These are phyloP conservation scores for Gymnopilus dilepis DNA, from an alignment of 768 basidiomycete genomes.

Conservation along the genomic window DNA sequence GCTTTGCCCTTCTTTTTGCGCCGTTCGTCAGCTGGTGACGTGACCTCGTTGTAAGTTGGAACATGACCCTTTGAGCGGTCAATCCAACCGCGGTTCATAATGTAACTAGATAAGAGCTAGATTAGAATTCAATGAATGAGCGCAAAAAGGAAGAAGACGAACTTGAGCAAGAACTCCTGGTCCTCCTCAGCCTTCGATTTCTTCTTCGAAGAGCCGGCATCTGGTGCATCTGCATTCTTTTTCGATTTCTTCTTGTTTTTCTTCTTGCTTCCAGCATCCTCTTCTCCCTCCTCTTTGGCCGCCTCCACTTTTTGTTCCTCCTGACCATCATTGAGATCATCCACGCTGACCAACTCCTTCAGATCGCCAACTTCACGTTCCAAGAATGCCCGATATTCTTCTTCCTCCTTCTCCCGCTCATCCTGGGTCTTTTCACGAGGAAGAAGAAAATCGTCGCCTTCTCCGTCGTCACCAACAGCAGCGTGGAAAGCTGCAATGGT, in stretches of 20 bases:
- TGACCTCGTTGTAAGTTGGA: constrained; percentile 87
- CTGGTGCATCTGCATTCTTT: constrained; percentile 23
- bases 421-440: constrained; percentile 80
- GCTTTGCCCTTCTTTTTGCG: constrained; percentile 34
- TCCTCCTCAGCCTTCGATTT: constrained; percentile 64
- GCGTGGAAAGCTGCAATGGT: constrained; percentile 84
- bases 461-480: constrained; percentile 44
- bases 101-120: constrained; percentile 65
- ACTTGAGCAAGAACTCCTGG: constrained; percentile 93
- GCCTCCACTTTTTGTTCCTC: constrained; percentile 28
- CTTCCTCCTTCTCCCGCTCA: constrained; percentile 78
- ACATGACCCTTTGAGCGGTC: constrained; percentile 75
- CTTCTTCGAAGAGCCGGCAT: not conserved
- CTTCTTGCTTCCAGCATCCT: constrained; percentile 41
- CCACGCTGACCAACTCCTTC: constrained; percentile 66
- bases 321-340: constrained; percentile 36
- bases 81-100: constrained; percentile 97
- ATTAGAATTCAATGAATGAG: constrained; percentile 1
- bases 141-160: constrained; percentile 32
- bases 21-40: constrained; percentile 39
- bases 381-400: constrained; percentile 84
- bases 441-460: constrained; percentile 69
- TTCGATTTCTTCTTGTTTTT: constrained; percentile 39
- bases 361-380: constrained; percentile 85
- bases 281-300: constrained; percentile 48